A percentile compares a stretch with the other conserved stretches of the same genome.
Conservation (phyloP, 495 filamentous ascomycete species). For the Penicillium paxilli region DNA sequence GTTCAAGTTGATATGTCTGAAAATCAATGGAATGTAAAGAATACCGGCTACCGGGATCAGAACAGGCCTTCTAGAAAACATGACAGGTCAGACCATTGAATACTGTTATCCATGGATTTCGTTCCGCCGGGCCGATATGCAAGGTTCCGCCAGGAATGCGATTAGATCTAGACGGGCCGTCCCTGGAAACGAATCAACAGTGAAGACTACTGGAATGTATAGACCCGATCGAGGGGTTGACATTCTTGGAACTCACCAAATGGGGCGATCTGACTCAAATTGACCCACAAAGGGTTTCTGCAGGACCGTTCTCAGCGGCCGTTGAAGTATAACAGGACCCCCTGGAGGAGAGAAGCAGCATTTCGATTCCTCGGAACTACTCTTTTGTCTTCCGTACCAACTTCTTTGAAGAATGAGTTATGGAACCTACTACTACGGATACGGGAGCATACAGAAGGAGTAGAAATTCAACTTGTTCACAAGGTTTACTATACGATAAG, state of each 20-base stretch:
- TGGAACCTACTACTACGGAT: no score
- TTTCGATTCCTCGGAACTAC: conserved; percentile 10
- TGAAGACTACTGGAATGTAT: conserved; percentile 9
- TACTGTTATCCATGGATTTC: not conserved
- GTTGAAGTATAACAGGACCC: not conserved
- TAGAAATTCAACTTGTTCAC: no score
- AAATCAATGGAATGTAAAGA: not conserved
- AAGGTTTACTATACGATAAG: no score
- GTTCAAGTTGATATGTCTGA: not conserved
- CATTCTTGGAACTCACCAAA: conserved; percentile 17
- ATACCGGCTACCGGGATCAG: not conserved
- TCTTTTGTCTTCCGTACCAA: not conserved
- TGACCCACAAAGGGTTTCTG: conserved; percentile 1
- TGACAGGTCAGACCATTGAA: not conserved
- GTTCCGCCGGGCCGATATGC: not conserved
- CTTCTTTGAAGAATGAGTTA: not conserved
- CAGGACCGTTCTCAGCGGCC: conserved; percentile 11
- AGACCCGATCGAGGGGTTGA: conserved; percentile 19
- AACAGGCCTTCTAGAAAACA: not conserved
- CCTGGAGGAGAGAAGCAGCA: not conserved
- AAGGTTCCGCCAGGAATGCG: conserved; percentile 8
- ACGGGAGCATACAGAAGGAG: conserved; percentile 2
- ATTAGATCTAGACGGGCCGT: not conserved
- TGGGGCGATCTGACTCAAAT: not conserved
- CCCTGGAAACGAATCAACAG: not conserved